These are phyloP conservation scores for Paxillus ammoniavirescens DNA, from an alignment of 768 basidiomycete genomes.

Conservation along the genomic window DNA sequence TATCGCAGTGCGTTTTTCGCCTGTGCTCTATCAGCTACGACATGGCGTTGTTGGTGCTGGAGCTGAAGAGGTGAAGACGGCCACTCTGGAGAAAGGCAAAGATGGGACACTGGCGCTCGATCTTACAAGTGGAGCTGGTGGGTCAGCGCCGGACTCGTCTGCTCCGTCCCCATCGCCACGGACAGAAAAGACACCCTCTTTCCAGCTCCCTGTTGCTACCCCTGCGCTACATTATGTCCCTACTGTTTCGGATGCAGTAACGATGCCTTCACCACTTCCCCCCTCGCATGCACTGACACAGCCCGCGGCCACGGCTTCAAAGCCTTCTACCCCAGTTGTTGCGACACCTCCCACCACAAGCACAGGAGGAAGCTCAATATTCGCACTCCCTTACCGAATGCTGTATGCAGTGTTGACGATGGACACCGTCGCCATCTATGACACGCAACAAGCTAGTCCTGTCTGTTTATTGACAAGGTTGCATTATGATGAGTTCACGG, in stretches of 20 bases:
- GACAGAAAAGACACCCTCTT: conserved; percentile 17
- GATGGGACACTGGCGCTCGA: conserved; percentile 65
- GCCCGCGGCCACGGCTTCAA: conserved; percentile 17
- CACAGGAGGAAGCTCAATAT: conserved; percentile 59
- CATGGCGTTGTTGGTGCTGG: conserved; percentile 44
- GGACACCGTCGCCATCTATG: conserved; percentile 93
- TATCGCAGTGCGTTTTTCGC: conserved; percentile 92
- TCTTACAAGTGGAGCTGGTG: conserved; percentile 39
- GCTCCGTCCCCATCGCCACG: conserved; percentile 10
- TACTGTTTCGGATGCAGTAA: conserved; percentile 8
- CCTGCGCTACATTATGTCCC: conserved; percentile 1
- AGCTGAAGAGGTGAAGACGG: conserved; percentile 46
- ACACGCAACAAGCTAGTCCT: conserved; percentile 93
- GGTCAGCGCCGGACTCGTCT: conserved; percentile 7
- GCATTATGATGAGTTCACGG: conserved; percentile 98
- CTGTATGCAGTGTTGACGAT: conserved; percentile 94
- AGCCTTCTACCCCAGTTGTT: conserved; percentile 27
- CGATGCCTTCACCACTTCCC: conserved; percentile 7
- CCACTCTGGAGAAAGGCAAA: conserved; percentile 63
- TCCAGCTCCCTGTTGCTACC: conserved; percentile 1
- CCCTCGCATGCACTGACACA: conserved; percentile 9
- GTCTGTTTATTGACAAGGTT: conserved; percentile 89
- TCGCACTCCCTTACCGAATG: conserved; percentile 91
- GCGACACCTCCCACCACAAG: conserved; percentile 37
- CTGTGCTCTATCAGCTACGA: conserved; percentile 89